phyloP scores from a whole-genome alignment of 345 rosid genomes.

The Zanthoxylum bungeanum region DNA sequence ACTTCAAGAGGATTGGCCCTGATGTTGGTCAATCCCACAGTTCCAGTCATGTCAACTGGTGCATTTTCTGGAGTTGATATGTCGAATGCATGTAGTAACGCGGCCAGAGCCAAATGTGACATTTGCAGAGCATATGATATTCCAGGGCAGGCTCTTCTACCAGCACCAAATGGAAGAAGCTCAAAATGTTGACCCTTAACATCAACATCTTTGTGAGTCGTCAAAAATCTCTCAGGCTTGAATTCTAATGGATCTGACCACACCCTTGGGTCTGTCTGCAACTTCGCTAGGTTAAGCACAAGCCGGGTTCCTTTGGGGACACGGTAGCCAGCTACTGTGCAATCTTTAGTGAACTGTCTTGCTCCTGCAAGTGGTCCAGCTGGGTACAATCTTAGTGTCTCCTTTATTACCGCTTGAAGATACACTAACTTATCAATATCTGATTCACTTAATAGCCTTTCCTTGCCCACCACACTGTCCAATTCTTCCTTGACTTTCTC shows the following conservation, averaged over 20 bases:
- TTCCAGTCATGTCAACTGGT: slow-evolving; percentile 30
- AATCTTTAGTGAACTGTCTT: slow-evolving; percentile 26
- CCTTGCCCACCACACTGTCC: slow-evolving; percentile 22
- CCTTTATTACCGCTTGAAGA: slow-evolving; percentile 40
- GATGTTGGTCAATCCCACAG: slow-evolving; percentile 20
- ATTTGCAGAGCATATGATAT: slow-evolving; percentile 17
- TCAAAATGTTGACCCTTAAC: slow-evolving; percentile 33
- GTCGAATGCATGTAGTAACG: slow-evolving; percentile 35
- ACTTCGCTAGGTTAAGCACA: slow-evolving; percentile 29
- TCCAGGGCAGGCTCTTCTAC: slow-evolving; percentile 43
- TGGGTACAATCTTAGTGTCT: slow-evolving; percentile 34
- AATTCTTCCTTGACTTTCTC: slow-evolving; percentile 23
- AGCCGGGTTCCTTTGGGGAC: slow-evolving; percentile 31
- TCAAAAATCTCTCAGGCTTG: slow-evolving; percentile 38
- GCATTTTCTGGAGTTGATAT: slow-evolving; percentile 1
- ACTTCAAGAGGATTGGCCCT: slow-evolving; percentile 33
- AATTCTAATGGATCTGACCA: slow-evolving; percentile 40
- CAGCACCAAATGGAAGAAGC: slow-evolving; percentile 42
- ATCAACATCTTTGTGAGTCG: slow-evolving; percentile 26
- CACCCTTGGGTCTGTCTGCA: slow-evolving; percentile 26
- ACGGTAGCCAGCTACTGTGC: slow-evolving; percentile 25
- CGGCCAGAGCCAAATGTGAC: slow-evolving; percentile 28
- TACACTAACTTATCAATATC: slow-evolving; percentile 30
- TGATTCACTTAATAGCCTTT: slow-evolving; percentile 21
- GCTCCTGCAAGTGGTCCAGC: slow-evolving; percentile 28